Evolutionary conservation across 129 eudicot genomes (phyloP), one percentile per base, ranked within the genome.

Genomic region (Oenanthe sinensis): DNA sequence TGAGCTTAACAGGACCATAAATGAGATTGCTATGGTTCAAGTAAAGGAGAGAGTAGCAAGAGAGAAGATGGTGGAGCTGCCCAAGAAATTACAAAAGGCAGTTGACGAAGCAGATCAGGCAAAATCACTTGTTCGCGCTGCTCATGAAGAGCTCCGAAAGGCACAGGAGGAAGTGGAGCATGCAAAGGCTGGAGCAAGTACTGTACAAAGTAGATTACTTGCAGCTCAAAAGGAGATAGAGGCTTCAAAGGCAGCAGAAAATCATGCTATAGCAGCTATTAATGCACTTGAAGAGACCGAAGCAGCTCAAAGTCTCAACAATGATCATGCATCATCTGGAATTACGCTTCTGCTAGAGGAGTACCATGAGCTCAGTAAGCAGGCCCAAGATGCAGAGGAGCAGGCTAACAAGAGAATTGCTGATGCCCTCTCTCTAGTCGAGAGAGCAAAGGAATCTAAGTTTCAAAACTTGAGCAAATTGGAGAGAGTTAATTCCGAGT

Each of bases 181-280:
- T 81, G 92, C 92, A 7, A 91, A 85, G 47, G 96, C 91, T 0
- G 96, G 92, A 79, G 91, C 88, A 40, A 84, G 83, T 80, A 90
- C 93, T 1, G 80, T 90, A 81, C 90, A 85, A 60, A 92, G 94
- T 82, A 82, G 97, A 80, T 73, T 95, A 42, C 80, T 85, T 65
- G 94, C 97, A 11, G 97, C 96, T 12, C 87, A 82, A 67, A 95
- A 92, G 90, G 98, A 95, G 76, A 95, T 91, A 45, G 97, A 95
- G 72, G 96, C 97, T 16, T 90, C 98, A 46, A 88, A 85, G 80
- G 97, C 94, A 50, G 87, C 97, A 0, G 98, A 95, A 79, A 91
- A 84, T 82, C 73, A 90, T 77, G 98, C 97, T 6, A 37, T 88
- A 19, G 97, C 87, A 2, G 96, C 98, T 17, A 87, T 95, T 72